phyloP scores from a whole-genome alignment of 2,329 filamentous ascomycete genomes.

The Neopestalotiopsis clavispora region DNA sequence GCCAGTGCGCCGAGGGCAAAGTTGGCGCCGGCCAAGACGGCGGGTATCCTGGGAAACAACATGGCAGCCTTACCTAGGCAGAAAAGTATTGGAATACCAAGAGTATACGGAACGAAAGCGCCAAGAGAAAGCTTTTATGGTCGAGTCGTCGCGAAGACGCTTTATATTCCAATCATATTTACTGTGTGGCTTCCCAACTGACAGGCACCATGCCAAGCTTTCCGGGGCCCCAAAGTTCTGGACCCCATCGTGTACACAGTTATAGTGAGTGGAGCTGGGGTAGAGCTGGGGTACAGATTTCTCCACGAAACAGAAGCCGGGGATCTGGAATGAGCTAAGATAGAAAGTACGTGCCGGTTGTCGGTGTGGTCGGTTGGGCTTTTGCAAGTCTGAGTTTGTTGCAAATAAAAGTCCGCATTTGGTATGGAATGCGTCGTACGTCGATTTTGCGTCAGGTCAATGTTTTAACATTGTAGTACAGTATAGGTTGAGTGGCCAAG shows the following conservation, averaged over 20 bases:
- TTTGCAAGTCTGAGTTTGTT: neutral
- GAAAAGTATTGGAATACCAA: neutral
- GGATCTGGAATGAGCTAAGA: neutral
- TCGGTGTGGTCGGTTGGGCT: neutral
- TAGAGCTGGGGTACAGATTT: neutral
- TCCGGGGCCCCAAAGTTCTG: neutral
- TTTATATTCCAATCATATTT: neutral
- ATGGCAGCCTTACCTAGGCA: neutral
- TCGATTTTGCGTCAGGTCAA: neutral
- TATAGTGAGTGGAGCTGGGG: constrained; percentile 14
- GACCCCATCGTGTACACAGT: neutral
- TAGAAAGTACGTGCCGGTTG: neutral
- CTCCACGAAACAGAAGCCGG: constrained; percentile 14
- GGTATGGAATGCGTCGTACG: neutral
- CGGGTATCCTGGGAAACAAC: neutral
- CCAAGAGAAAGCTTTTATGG: neutral
- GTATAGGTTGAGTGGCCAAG: neutral
- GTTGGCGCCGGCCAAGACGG: neutral
- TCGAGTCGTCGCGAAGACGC: neutral
- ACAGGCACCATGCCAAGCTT: constrained; percentile 7
- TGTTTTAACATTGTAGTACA: neutral
- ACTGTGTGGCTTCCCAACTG: neutral
- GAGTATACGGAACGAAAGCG: neutral
- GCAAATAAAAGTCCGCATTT: neutral
- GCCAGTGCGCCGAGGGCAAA: neutral